Percentiles rank a stretch among this genome's conserved stretches.
These are phyloP conservation scores for Termitomyces heimii DNA, from an alignment of 768 basidiomycete species.

Conservation along the genomic window DNA sequence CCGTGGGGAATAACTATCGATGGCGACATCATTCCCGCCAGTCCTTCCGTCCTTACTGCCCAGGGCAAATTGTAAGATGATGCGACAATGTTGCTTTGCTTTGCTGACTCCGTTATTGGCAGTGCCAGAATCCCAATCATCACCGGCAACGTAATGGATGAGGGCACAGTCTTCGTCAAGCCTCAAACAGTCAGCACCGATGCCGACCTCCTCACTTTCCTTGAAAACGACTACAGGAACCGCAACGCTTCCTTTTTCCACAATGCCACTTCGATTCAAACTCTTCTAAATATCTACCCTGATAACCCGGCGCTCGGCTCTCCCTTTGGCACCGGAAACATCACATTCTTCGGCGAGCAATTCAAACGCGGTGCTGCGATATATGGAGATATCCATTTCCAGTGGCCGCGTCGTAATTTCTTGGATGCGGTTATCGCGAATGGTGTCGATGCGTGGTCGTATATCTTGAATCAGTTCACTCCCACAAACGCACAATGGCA, in stretches of 20 bases:
- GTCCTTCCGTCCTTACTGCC: conserved; percentile 15
- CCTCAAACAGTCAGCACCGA: conserved; percentile 12
- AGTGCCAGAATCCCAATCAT: conserved; percentile 17
- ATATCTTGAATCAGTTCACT: conserved; percentile 9
- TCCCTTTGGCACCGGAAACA: conserved; percentile 35
- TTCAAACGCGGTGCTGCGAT: conserved; percentile 16
- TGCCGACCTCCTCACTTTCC: conserved; percentile 12
- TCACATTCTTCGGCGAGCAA: conserved; percentile 25
- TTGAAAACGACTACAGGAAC: conserved; percentile 16
- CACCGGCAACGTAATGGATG: conserved; percentile 14
- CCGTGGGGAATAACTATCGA: conserved; percentile 16
- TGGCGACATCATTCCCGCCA: conserved; percentile 14
- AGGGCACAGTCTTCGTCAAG: conserved; percentile 17
- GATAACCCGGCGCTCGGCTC: conserved; percentile 32
- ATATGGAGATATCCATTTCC: conserved; percentile 17
- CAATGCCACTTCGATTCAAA: conserved; percentile 10
- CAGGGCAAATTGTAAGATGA: conserved; percentile 13
- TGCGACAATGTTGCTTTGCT: neutral
- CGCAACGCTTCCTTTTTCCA: conserved; percentile 17
- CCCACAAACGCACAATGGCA: conserved; percentile 11
- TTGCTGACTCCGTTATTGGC: neutral
- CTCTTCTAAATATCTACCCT: conserved; percentile 32
- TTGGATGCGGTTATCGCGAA: conserved; percentile 3
- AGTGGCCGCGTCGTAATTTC: conserved; percentile 15
- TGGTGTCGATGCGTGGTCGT: conserved; percentile 13